Percentiles rank a stretch among this genome's conserved stretches.
phyloP scores from a whole-genome alignment of 192 early-diverging fungal species.

The Backusella australiensis region DNA sequence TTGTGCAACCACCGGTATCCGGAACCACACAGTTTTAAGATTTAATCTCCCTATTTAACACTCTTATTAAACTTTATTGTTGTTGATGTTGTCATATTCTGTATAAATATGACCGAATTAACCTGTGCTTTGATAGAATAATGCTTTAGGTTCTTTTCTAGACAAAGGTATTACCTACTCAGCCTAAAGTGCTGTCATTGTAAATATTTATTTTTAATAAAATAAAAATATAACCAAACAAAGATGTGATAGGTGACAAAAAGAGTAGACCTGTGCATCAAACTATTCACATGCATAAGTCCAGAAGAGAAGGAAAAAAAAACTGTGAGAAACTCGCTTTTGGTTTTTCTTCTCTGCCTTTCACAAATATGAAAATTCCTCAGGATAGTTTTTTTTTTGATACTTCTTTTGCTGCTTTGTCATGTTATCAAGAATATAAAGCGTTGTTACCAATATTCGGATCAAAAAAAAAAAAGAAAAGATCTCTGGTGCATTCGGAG shows the following conservation, averaged over 20 bases:
- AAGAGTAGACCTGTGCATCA: not conserved
- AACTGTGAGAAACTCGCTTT: not conserved
- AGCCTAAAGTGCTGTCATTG: not conserved
- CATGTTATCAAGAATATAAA: not conserved
- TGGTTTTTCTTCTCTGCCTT: not conserved
- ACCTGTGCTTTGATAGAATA: not conserved
- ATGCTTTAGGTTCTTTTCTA: not conserved
- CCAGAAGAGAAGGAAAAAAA: not conserved
- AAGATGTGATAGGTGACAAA: not conserved
- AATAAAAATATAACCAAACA: not conserved
- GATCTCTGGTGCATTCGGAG: conserved; percentile 1
- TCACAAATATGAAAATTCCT: not conserved
- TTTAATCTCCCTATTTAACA: not conserved
- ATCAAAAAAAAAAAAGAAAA: not conserved
- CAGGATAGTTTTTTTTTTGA: not conserved
- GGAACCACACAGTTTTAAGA: not conserved
- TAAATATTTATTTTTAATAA: not conserved
- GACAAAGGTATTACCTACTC: not conserved
- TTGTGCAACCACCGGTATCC: not conserved
- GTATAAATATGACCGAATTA: not conserved
- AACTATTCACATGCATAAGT: not conserved
- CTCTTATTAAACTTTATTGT: not conserved
- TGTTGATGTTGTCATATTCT: not conserved
- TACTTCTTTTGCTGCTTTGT: not conserved
- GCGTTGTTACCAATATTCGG: not conserved